Percentiles rank a stretch among this genome's conserved stretches.
phyloP scores from a whole-genome alignment of 2,329 filamentous ascomycete genomes.

The Cladosporium sp. region DNA sequence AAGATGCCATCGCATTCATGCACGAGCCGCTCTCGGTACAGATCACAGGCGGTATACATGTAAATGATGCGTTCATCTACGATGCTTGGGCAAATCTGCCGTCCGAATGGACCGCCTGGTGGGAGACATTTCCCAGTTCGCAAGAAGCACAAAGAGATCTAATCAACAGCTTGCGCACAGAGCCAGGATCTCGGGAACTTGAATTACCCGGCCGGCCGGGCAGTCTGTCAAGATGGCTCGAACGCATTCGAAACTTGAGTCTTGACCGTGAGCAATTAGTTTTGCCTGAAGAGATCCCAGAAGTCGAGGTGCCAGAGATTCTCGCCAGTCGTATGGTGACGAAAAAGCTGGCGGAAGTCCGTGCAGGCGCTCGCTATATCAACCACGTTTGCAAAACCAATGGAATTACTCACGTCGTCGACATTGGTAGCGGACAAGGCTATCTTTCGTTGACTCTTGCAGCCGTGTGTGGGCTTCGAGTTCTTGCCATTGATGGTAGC shows the following conservation, averaged over 20 bases:
- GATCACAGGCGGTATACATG: slow-evolving; percentile 17
- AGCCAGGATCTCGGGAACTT: neutral
- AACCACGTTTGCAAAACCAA: slow-evolving; percentile 13
- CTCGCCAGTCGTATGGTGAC: slow-evolving; percentile 14
- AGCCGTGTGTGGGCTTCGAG: slow-evolving; percentile 10
- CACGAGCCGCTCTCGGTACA: slow-evolving; percentile 14
- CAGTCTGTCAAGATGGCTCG: slow-evolving; percentile 13
- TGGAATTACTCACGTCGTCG: slow-evolving; percentile 13
- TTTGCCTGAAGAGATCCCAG: neutral
- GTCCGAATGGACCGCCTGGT: slow-evolving; percentile 15
- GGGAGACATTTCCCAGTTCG: slow-evolving; percentile 6
- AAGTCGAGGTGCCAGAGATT: slow-evolving; percentile 6
- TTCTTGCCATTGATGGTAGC: slow-evolving; percentile 17
- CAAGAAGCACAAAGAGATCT: slow-evolving; percentile 16
- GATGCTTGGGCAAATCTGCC: slow-evolving; percentile 15
- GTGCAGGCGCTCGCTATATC: slow-evolving; percentile 14
- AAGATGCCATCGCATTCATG: slow-evolving; percentile 12
- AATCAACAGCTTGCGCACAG: slow-evolving; percentile 13
- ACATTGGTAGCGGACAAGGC: slow-evolving; percentile 17
- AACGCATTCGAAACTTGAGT: slow-evolving; percentile 12
- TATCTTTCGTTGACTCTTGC: slow-evolving; percentile 15
- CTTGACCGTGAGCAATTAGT: slow-evolving; percentile 13
- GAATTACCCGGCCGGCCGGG: slow-evolving; percentile 8
- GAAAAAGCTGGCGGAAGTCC: slow-evolving; percentile 17
- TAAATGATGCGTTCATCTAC: slow-evolving; percentile 17